A percentile compares a stretch with the other conserved stretches of the same genome.
Conservation (phyloP, 371 early-diverging fungal species). For the Mortierella sp. region DNA sequence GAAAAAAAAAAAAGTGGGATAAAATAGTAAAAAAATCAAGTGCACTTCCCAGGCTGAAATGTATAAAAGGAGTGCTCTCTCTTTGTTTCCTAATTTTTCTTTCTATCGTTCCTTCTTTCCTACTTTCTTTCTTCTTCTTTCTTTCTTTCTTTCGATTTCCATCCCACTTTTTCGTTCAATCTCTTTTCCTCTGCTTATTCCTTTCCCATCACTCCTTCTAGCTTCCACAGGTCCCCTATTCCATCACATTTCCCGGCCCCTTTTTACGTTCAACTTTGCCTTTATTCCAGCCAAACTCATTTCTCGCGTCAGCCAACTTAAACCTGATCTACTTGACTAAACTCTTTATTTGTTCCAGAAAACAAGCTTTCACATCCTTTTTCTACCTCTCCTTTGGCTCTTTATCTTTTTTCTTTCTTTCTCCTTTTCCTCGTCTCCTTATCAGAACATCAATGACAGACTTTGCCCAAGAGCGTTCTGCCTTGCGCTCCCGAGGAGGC, state of each 20-base stretch:
- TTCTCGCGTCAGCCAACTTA: not conserved
- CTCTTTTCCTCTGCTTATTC: not conserved
- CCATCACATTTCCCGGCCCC: not conserved
- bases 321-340: not conserved
- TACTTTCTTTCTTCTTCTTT: constrained; percentile 4
- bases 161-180: not conserved
- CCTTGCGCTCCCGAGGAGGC: constrained; percentile 34
- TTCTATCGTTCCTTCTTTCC: constrained; percentile 10
- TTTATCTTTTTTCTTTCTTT: not conserved
- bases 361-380: not conserved
- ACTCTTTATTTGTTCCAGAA: not conserved
- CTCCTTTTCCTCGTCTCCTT: not conserved
- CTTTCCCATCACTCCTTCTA: not conserved
- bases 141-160: not conserved
- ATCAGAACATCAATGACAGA: constrained; percentile 33
- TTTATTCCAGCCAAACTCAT: not conserved
- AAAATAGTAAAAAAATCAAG: not conserved
- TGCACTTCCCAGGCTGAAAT: not conserved
- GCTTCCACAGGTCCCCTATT: not conserved
- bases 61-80: constrained; percentile 1
- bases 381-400: not conserved
- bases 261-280: not conserved
- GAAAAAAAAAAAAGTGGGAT: not conserved
- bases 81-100: not conserved
- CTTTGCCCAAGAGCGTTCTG: constrained; percentile 23